A percentile compares a stretch with the other conserved stretches of the same genome.
phyloP scores from a whole-genome alignment of 306 rosid species.

The Lathyrus tuberosus region DNA sequence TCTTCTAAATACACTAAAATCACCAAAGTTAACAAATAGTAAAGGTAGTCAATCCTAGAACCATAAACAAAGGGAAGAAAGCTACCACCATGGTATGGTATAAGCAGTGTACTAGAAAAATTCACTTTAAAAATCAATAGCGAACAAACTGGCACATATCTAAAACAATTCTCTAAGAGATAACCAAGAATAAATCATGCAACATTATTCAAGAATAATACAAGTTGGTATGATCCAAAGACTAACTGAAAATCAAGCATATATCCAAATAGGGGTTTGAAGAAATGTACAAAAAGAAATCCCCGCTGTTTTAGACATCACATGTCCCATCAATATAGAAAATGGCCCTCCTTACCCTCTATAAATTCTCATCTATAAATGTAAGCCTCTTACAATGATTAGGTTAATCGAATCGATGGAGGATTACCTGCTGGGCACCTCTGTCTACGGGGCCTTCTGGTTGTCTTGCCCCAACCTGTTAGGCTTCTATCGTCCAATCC shows the following conservation, averaged over 20 bases:
- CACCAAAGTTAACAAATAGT: too few relatives aligned
- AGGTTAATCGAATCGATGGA: constrained; percentile 64
- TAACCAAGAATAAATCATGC: constrained; percentile 65
- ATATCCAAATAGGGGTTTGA: constrained; percentile 57
- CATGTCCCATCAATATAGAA: constrained; percentile 48
- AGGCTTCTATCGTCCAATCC: constrained; percentile 87
- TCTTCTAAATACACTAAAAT: too few relatives aligned
- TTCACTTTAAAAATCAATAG: constrained; percentile 3
- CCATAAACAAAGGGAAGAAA: constrained; percentile 9
- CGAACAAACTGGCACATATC: constrained; percentile 47
- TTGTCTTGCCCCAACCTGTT: constrained; percentile 96
- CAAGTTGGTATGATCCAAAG: constrained; percentile 67
- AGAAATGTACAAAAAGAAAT: constrained; percentile 69
- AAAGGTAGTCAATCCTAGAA: too few relatives aligned
- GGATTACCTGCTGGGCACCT: constrained; percentile 78
- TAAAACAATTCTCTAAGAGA: constrained; percentile 39
- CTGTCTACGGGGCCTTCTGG: constrained; percentile 91
- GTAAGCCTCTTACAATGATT: constrained; percentile 51
- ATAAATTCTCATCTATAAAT: constrained; percentile 56
- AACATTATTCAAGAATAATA: constrained; percentile 71
- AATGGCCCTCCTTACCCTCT: constrained; percentile 60
- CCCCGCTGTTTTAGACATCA: constrained; percentile 49
- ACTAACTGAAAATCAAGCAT: constrained; percentile 58
- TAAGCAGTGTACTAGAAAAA: constrained; percentile 7
- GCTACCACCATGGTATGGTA: neutral